Evolutionary conservation across 805 yeast genomes (phyloP).

Genomic region (Cyberlindnera xylosilytica): DNA sequence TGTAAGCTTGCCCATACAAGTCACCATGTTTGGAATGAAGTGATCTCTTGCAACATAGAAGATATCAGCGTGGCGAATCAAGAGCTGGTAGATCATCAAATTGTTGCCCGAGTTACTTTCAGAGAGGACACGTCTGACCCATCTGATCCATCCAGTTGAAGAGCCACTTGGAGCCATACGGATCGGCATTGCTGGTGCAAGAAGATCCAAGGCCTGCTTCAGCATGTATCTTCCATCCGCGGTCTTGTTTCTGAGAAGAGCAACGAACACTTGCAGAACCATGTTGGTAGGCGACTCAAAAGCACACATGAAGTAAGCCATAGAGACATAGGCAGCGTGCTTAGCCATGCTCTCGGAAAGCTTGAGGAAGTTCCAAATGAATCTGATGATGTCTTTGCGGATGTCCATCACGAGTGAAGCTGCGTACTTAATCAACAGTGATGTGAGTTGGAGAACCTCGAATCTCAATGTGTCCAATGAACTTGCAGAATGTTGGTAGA

Average conservation of each 20-base stretch:
- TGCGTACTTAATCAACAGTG: constrained; percentile 68
- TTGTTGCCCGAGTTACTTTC: constrained; percentile 90
- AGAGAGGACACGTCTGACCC: constrained; percentile 89
- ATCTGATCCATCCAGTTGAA: constrained; percentile 73
- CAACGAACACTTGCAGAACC: constrained; percentile 90
- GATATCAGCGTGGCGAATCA: constrained; percentile 79
- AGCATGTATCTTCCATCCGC: constrained; percentile 81
- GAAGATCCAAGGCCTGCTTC: constrained; percentile 78
- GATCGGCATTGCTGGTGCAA: constrained; percentile 82
- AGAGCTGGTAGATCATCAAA: constrained; percentile 80
- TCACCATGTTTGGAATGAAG: constrained; percentile 81
- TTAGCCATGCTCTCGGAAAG: constrained; percentile 86
- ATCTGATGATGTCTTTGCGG: constrained; percentile 83
- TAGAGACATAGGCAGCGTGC: constrained; percentile 88
- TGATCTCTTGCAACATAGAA: constrained; percentile 87
- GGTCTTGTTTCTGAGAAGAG: constrained; percentile 79
- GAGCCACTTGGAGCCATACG: constrained; percentile 54
- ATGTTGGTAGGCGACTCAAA: constrained; percentile 87
- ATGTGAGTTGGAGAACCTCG: constrained; percentile 77
- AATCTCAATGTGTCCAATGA: constrained; percentile 70
- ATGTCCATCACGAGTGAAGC: constrained; percentile 55
- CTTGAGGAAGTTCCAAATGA: constrained; percentile 90
- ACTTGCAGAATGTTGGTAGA: constrained; percentile 57
- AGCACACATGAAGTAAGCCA: constrained; percentile 79
- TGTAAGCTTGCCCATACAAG: constrained; percentile 89